Base-by-base conservation (phyloP, 208 protist genomes). In the Crithidia sp. region DNA sequence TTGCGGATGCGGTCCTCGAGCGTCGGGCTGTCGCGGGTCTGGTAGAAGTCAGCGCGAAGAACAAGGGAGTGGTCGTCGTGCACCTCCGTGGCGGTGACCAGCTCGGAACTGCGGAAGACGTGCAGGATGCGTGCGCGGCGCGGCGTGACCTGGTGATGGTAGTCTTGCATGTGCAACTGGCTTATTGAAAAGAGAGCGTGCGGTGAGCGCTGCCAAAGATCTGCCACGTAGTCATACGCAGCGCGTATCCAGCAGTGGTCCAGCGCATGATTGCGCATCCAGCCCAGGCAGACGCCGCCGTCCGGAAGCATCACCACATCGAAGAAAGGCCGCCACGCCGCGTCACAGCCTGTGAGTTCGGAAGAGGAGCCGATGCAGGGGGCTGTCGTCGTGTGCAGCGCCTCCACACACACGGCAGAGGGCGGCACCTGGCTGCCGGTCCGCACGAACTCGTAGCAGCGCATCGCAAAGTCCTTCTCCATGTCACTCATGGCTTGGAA, bases 221-320 rank as follows among this genome's bases (percentile, higher is more conserved):
- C 67, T 7, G 55, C 53, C 28, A 79, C 44, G 67, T 79, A 74
- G 60, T 4, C 7, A n/a, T 19, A n/a, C 10, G 36, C 57, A 13
- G 57, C 39, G 12, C 37, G 49, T 12, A 44, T 62, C 74, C 74
- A 79, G 3, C 43, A 7, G 7, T 45, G 7, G 47, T 79, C 74
- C 0, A 79, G 60, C 5, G 60, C 60, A 14, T 79, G 74, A 8
- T 58, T 16, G 53, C 61, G 74, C 16, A 79, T 45, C 74, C 74
- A 79, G 2, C 66, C 67, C 2, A 73, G n/a, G 44, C 19, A 74
- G 2, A 74, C 44, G 4, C 36, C 37, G 36, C 67, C 74, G 28
- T 69, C 62, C 0, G 74, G 74, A 0, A 79, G 66, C 54, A 79
- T 8, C 5, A 79, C 49, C 0, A 73, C 7, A 37, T 79, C 74